phyloP scores from a whole-genome alignment of 805 yeast species.

The Alloascoidea hylecoeti region DNA sequence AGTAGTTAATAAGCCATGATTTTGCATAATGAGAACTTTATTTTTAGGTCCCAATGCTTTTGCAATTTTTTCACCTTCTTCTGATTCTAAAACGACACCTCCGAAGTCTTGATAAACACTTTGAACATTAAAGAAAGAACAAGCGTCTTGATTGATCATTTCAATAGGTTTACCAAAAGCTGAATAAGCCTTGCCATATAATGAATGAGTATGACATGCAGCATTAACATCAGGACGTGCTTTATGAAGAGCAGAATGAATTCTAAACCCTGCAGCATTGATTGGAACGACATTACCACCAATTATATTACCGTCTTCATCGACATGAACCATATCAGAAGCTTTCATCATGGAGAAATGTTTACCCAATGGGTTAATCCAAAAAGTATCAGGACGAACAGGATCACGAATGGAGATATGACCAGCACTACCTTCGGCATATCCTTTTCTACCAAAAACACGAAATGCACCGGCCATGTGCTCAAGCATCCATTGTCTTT shows the following conservation, averaged over 20 bases:
- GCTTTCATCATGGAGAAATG: slow-evolving; percentile 54
- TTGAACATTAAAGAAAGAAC: slow-evolving; percentile 52
- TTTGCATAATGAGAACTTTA: slow-evolving; percentile 45
- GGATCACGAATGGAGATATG: slow-evolving; percentile 84
- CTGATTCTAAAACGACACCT: slow-evolving; percentile 59
- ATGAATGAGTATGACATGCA: slow-evolving; percentile 60
- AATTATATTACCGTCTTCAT: slow-evolving; percentile 46
- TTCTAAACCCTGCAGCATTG: slow-evolving; percentile 58
- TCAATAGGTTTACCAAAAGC: slow-evolving; percentile 54
- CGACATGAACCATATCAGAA: slow-evolving; percentile 48
- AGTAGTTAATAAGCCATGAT: slow-evolving; percentile 62
- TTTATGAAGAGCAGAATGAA: slow-evolving; percentile 53
- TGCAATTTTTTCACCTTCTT: slow-evolving; percentile 52
- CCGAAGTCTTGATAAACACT: slow-evolving; percentile 59
- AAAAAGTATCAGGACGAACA: slow-evolving; percentile 61
- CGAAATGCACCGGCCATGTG: slow-evolving; percentile 84
- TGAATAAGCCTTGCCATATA: slow-evolving; percentile 51
- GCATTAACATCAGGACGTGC: slow-evolving; percentile 61
- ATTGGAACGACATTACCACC: slow-evolving; percentile 43
- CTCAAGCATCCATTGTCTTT: slow-evolving; percentile 40
- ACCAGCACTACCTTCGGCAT: slow-evolving; percentile 69
- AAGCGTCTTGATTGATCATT: slow-evolving; percentile 71
- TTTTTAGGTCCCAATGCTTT: slow-evolving; percentile 40
- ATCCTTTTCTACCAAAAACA: slow-evolving; percentile 67
- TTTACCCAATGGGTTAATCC: slow-evolving; percentile 82